Evolutionary conservation across 1,139 yeast species (phyloP), one percentile per base, ranked within the genome.

Genomic region (Torulaspora globosa): DNA sequence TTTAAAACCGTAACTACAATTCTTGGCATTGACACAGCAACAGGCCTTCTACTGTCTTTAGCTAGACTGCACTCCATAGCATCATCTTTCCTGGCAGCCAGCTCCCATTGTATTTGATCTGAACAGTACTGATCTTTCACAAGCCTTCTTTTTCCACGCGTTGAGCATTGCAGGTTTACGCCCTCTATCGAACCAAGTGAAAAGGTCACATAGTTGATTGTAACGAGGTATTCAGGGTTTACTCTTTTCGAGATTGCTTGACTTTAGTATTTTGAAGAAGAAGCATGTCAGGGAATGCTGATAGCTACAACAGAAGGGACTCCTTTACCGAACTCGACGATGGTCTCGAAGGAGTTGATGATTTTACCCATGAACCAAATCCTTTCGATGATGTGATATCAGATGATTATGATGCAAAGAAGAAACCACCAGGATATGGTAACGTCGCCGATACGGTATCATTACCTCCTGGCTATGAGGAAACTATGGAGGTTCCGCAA

Each of bases 281-380:
- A 21, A 11, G 23, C 31, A 27, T 36, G 39, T 36, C 39, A 3
- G 21, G 26, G 8, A 18, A 36, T 18, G 21, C 12, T n/a, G 6
- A 30, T 16, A 16, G 39, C 10, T 21, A 27, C 14, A 39, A 24
- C 24, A 39, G 39, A n/a, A 38, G 42, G 19, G 47, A 44, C 27
- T 36, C 46, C 2, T 44, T 49, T 4, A 41, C 47, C 19, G 51
- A 47, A 5, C 39, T 51, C 15, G 48, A 48, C 38, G 54, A 51
- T 40, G 54, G 49, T 19, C 41, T 50, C 7, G 52, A 50, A 5
- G 53, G 53, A 10, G 51, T 43, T 11, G 55, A 52, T 21, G 55
- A 52, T 18, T 52, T 52, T 27, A 39, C 30, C 1, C 27, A 44
- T 14, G 51, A 50, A 12, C 31, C 44, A n/a, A 48, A 48, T 23